phyloP scores from a whole-genome alignment of 1,284 basidiomycete species.

The Cutaneotrichosporon cutaneum region DNA sequence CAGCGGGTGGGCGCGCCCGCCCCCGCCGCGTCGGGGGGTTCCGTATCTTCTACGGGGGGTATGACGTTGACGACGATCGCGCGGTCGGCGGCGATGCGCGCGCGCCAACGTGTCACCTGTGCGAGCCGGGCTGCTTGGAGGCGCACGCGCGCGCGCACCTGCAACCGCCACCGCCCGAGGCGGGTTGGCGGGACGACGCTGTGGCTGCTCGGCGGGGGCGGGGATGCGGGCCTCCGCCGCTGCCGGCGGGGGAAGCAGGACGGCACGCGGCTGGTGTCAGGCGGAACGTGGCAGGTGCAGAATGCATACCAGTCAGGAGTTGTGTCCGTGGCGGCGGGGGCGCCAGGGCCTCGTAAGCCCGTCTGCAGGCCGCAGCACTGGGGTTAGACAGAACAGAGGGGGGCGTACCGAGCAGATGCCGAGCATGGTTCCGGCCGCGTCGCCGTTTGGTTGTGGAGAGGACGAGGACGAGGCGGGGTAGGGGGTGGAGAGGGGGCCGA shows the following conservation, averaged over 20 bases:
- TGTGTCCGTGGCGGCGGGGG: background rate
- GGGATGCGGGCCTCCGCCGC: background rate
- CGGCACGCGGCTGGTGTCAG: background rate
- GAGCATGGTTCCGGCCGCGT: background rate
- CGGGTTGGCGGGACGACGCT: constrained; percentile 2
- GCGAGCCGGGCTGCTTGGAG: background rate
- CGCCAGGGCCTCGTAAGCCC: background rate
- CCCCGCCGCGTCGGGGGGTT: background rate
- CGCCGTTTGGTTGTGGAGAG: too few relatives aligned
- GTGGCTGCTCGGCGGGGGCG: constrained; percentile 8
- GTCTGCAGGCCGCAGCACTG: background rate
- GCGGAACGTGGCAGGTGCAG: background rate
- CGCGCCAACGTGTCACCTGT: background rate
- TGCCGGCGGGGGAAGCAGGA: background rate
- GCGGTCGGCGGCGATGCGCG: background rate
- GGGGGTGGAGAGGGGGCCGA: background rate
- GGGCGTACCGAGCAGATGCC: background rate
- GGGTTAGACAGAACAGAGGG: background rate
- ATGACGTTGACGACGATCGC: background rate
- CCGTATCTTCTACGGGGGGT: background rate
- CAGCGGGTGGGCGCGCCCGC: background rate
- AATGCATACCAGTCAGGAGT: background rate
- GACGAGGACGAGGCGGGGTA: too few relatives aligned
- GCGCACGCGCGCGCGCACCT: constrained; percentile 6
- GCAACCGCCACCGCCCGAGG: constrained; percentile 1